A percentile compares a stretch with the other conserved stretches of the same genome.
Evolutionary conservation across 2,329 filamentous ascomycete genomes (phyloP).

Genomic region (Diaporthe eres): DNA sequence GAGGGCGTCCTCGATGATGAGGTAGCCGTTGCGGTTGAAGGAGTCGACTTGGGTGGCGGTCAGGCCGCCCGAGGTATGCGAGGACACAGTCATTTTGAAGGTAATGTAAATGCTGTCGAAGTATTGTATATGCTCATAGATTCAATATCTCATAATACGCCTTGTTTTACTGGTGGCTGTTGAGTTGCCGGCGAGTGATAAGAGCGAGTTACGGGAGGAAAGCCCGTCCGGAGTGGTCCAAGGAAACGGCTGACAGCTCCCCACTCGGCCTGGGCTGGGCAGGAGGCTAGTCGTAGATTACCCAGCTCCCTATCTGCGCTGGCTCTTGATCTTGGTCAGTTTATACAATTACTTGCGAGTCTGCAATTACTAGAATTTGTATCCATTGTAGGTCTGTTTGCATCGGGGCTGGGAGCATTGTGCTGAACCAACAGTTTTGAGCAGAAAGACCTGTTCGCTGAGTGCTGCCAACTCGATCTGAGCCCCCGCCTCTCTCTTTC

Average conservation of each 20-base stretch:
- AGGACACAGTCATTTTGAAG: conserved; percentile 10
- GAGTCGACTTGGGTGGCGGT: conserved; percentile 77
- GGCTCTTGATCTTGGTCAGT: neutral
- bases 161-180: neutral
- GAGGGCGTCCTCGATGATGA: conserved; percentile 86
- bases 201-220: neutral
- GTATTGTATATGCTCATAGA: neutral
- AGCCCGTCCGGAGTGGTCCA: neutral
- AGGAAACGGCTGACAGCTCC: neutral
- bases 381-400: neutral
- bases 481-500: too few relatives aligned
- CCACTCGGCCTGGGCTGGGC: neutral
- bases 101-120: neutral
- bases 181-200: neutral
- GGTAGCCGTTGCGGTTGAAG: conserved; percentile 89
- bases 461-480: too few relatives aligned
- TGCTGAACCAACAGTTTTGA: too few relatives aligned
- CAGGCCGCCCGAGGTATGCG: conserved; percentile 66
- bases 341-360: neutral
- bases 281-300: neutral
- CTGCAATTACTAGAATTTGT: too few relatives aligned
- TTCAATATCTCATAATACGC: neutral
- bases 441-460: too few relatives aligned
- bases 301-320: too few relatives aligned
- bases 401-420: neutral